phyloP scores from a whole-genome alignment of 257 asterid species.

The Solanum tacnaense region DNA sequence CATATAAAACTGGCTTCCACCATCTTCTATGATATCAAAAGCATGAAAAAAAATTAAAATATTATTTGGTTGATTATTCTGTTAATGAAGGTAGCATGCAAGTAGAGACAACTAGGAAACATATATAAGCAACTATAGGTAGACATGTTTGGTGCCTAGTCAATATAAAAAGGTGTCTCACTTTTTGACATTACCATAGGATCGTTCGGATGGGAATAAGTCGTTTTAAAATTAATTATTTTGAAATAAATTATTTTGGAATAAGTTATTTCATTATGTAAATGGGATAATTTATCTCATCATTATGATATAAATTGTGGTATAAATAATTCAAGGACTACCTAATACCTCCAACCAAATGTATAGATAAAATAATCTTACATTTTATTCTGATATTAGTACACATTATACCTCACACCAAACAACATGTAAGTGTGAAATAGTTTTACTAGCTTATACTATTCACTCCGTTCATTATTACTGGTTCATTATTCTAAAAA shows the following conservation, averaged over 20 bases:
- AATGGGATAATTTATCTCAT: no score
- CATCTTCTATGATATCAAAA: not conserved
- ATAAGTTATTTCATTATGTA: no score
- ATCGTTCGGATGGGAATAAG: no score
- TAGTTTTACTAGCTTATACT: not conserved
- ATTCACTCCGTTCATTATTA: not conserved
- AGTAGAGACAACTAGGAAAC: not conserved
- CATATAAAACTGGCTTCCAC: not conserved
- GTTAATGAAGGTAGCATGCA: not conserved
- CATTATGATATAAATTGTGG: no score
- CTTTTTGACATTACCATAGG: constrained; percentile 13
- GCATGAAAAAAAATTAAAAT: not conserved
- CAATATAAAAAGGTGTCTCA: constrained; percentile 26
- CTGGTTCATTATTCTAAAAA: not conserved
- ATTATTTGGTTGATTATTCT: not conserved
- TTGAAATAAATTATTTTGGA: no score
- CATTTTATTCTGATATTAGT: no score
- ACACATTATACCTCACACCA: not conserved
- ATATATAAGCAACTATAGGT: constrained; percentile 1
- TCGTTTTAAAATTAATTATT: no score
- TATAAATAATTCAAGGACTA: no score
- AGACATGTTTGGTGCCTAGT: constrained; percentile 10
- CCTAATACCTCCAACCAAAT: no score
- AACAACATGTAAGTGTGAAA: not conserved
- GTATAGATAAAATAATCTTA: no score